Percentiles rank a stretch among this genome's conserved stretches.
Conservation (phyloP, 768 basidiomycete species). For the Leucosporidium yakuticum region DNA sequence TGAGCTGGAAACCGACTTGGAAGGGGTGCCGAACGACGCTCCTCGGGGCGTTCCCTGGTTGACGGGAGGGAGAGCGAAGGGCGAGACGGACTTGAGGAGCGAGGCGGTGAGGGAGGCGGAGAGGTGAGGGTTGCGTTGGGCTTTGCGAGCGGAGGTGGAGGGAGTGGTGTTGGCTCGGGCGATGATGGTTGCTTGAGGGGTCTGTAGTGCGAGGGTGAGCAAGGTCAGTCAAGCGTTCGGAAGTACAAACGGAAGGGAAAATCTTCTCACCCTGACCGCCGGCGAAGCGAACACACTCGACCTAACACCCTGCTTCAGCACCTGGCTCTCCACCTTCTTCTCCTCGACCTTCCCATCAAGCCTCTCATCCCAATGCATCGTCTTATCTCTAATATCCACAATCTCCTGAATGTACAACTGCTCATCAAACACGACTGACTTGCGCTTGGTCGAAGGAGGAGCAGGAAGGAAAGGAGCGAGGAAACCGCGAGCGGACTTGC, state of each 20-base stretch:
- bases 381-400: neutral
- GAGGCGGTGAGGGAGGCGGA: neutral
- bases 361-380: neutral
- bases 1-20: no score
- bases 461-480: neutral
- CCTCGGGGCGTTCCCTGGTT: neutral
- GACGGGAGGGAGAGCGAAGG: neutral
- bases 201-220: neutral
- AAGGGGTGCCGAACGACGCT: no score
- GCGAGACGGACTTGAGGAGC: neutral
- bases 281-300: neutral
- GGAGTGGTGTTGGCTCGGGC: neutral
- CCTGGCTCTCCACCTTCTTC: neutral
- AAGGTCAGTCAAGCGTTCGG: neutral
- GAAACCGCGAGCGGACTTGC: neutral
- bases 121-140: neutral
- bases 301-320: no score
- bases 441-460: conserved; percentile 2
- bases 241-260: neutral
- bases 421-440: neutral
- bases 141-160: neutral
- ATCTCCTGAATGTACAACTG: conserved; percentile 4
- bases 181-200: neutral
- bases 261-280: neutral
- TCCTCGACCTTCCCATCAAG: neutral